Evolutionary conservation across 2,329 filamentous ascomycete genomes (phyloP), one percentile per base, ranked within the genome.

Genomic region (Daldinia sp.): DNA sequence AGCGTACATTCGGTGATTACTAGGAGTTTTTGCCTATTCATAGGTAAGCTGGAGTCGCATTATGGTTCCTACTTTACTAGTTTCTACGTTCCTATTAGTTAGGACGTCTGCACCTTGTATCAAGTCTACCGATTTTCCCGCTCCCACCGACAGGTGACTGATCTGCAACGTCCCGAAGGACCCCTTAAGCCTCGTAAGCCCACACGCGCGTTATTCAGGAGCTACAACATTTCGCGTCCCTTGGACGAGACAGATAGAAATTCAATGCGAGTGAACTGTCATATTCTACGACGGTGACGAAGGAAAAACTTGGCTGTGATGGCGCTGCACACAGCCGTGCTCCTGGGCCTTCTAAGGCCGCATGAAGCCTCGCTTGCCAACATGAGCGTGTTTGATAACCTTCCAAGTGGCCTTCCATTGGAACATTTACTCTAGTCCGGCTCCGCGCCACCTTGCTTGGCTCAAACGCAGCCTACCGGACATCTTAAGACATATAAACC

Each of bases 321-420:
- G 60, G 60, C 44, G 35, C 72, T 71, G 73, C 68, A 67, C 58
- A 30, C n/a, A 67, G 57, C 73, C 72, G 60, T 37, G 26, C 13
- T 35, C 44, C 63, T 48, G 48, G 48, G 26, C 54, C 12, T 35
- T 44, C 59, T 10, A 10, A 39, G 60, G 68, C 51, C 42, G 65
- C 61, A 62, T 48, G 2, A 53, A 72, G 66, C 68, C 50, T 71
- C 72, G 68, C 65, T 54, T 67, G 30, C 62, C 60, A 26, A 53
- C 67, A 65, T 58, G 28, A 62, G 51, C 50, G 28, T 18, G 51
- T 59, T 55, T 53, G 50, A 54, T 46, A 44, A 51, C 33, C 20
- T 60, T 60, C 30, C 39, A 54, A 54, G 26, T 42, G 12, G 23
- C 5, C 35, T 35, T 5, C 59, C n/a, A 62, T 64, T 58, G 33